Conservation (phyloP, 2,329 filamentous ascomycete species). For the Tolypocladium ovalisporum region DNA sequence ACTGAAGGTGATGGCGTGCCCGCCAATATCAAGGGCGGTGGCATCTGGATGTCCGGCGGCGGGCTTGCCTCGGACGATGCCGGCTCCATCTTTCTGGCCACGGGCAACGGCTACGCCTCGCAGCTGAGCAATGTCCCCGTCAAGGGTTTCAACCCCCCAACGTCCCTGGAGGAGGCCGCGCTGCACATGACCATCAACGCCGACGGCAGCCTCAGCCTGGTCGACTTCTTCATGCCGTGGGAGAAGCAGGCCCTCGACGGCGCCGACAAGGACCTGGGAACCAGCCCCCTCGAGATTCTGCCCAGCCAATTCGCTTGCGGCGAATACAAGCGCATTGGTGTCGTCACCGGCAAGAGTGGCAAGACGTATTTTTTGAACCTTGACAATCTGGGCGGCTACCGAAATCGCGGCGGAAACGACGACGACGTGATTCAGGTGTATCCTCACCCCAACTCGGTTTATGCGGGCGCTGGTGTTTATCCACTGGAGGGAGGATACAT, state of each 20-base stretch:
- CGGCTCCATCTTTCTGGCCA: constrained; percentile 26
- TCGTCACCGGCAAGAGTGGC: constrained; percentile 39
- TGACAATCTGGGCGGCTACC: constrained; percentile 28
- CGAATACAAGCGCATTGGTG: constrained; percentile 32
- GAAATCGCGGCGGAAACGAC: constrained; percentile 21
- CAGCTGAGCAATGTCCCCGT: constrained; percentile 26
- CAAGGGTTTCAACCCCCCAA: constrained; percentile 24
- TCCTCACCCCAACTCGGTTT: constrained; percentile 32
- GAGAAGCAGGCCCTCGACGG: constrained; percentile 39
- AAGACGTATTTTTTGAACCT: constrained; percentile 34
- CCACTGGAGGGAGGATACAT: constrained; percentile 37
- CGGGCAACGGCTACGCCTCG: constrained; percentile 29
- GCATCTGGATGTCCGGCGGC: constrained; percentile 31
- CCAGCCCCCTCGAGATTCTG: constrained; percentile 31
- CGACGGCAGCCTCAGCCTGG: constrained; percentile 30
- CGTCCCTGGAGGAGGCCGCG: constrained; percentile 32
- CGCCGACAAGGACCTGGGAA: constrained; percentile 39
- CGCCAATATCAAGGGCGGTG: constrained; percentile 26
- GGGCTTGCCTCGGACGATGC: constrained; percentile 26
- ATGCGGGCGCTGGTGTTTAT: constrained; percentile 35
- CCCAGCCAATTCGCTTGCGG: constrained; percentile 31
- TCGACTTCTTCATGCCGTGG: constrained; percentile 44
- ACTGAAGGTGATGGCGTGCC: constrained; percentile 29
- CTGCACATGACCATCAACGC: constrained; percentile 29
- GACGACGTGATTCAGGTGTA: constrained; percentile 35